Base-by-base conservation (phyloP, 805 yeast genomes). In the Pichia occidentalis region DNA sequence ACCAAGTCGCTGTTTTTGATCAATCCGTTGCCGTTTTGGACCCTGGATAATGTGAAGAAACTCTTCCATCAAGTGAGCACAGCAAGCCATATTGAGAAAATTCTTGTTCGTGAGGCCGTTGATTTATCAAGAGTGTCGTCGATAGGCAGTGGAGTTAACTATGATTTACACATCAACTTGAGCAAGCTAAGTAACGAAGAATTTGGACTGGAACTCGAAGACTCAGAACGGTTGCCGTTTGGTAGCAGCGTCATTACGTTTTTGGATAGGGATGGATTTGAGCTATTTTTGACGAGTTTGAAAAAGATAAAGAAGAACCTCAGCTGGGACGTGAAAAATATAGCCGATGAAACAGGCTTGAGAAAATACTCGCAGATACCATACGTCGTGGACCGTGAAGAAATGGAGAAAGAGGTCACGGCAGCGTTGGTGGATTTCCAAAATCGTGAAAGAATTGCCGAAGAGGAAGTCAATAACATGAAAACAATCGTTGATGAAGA, bases 401-500 rank as follows among this genome's bases (percentile, higher is more conserved):
- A 61, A 28, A 61, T 87, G 32, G 72, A 77, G 29, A 57, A 60
- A 7, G 64, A 70, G 26, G 85, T 86, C 2, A 68, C 83, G 29
- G 65, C 67, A 26, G 72, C 80, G 17, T 70, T 90, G 68, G 61
- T 60, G 21, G 73, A 74, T 9, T 90, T 87, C 60, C 84, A 81
- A 50, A 61, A 68, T 39, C 73, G 78, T 20, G 97, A 90, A 56
- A 70, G 69, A 44, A 75, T 71, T 42, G 75, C 78, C 2, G 65
- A 66, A 21, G 78, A 75, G 25, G 72, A 70, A 33, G 58, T 80
- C 34, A 68, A 70, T 39, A 66, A 66, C 9, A 75, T 76, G 64
- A 70, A 72, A 20, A 69, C 73, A 31, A 51, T 74, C 23, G 92
- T 87, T 3, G 97, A 88, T 57, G 96, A 83, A 47, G 97, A 88